Conservation (phyloP, 306 rosid species). For the Urtica urens region DNA sequence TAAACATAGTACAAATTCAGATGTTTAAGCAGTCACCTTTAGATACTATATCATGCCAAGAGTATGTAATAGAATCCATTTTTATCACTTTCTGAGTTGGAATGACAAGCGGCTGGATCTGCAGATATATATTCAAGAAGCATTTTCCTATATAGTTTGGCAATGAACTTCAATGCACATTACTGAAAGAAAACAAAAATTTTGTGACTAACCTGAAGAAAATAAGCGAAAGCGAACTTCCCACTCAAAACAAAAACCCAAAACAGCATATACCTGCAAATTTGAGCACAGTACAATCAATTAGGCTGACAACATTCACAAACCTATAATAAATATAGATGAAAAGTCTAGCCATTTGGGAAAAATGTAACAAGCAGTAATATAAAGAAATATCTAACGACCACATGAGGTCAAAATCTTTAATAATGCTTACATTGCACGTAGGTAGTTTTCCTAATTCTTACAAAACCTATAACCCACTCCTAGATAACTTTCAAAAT, state of each 20-base stretch:
- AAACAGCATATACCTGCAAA: constrained; percentile 71
- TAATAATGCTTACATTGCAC: too few relatives aligned
- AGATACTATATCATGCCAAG: constrained; percentile 88
- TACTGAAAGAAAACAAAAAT: neutral
- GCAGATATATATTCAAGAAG: constrained; percentile 13
- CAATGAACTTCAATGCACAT: too few relatives aligned
- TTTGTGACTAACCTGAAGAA: constrained; percentile 58
- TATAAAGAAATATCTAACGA: neutral
- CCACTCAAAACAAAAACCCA: constrained; percentile 74
- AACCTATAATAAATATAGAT: too few relatives aligned
- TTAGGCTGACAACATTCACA: neutral
- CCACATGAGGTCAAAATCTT: too few relatives aligned
- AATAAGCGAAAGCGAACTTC: constrained; percentile 82
- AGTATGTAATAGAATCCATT: constrained; percentile 22
- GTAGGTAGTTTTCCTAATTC: too few relatives aligned
- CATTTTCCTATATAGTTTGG: neutral
- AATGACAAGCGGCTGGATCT: constrained; percentile 72
- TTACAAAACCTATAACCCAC: too few relatives aligned
- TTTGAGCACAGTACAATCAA: neutral
- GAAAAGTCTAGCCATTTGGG: too few relatives aligned
- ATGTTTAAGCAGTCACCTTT: constrained; percentile 36
- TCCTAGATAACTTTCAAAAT: too few relatives aligned
- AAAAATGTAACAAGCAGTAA: too few relatives aligned
- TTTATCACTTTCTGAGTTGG: constrained; percentile 51
- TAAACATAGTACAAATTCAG: neutral